Conservation (phyloP, 176 grass and related monocot species). For the Otatea glauca region DNA sequence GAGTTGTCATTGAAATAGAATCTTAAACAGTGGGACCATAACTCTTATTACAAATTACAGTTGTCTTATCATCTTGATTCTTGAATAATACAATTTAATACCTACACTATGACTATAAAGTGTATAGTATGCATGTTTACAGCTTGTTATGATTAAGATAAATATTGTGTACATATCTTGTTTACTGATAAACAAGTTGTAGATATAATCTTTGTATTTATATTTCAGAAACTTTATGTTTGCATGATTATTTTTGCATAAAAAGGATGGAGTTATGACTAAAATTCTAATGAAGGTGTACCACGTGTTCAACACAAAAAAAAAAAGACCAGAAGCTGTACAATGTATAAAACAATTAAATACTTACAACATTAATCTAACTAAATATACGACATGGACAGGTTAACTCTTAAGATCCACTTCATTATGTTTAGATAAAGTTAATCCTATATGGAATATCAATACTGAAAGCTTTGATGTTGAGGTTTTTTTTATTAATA, state of each 20-base stretch:
- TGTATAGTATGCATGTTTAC: not conserved
- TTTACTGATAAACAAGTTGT: not conserved
- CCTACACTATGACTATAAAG: not conserved
- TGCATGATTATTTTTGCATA: slow-evolving; percentile 4
- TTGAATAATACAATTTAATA: not conserved
- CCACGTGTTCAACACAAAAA: not conserved
- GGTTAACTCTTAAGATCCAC: not conserved
- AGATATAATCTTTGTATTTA: not conserved
- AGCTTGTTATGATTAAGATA: not conserved
- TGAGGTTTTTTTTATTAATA: slow-evolving; percentile 26
- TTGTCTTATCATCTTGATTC: not conserved
- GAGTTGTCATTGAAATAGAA: not conserved
- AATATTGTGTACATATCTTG: not conserved
- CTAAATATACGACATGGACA: not conserved
- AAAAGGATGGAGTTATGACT: not conserved
- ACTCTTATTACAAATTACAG: not conserved
- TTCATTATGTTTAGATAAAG: not conserved
- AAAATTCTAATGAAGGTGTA: not conserved
- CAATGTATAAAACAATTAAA: not conserved
- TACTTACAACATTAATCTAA: not conserved
- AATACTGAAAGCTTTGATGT: not conserved
- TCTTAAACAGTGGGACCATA: not conserved
- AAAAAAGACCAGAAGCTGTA: not conserved
- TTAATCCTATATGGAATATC: not conserved
- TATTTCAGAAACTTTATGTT: not conserved